Evolutionary conservation across 2,329 filamentous ascomycete species (phyloP).

Genomic region (Dactylellina sp.): DNA sequence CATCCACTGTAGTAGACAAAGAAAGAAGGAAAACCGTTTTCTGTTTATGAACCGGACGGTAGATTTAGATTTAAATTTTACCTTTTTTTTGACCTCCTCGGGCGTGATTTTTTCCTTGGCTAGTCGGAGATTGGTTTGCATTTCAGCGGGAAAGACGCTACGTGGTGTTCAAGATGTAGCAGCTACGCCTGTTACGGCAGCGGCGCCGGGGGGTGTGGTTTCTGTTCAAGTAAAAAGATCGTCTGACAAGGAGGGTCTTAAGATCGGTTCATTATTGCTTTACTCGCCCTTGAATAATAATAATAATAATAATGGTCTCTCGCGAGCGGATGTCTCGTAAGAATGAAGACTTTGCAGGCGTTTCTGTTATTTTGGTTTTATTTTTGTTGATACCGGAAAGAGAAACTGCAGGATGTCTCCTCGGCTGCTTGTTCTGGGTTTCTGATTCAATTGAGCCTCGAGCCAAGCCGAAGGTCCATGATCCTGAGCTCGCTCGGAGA

Average conservation of each 20-base stretch:
- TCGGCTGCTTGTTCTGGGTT: conserved; percentile 26
- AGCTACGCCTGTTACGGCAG: conserved; percentile 2
- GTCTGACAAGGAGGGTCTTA: conserved; percentile 40
- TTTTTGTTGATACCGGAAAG: conserved; percentile 19
- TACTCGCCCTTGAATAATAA: background rate
- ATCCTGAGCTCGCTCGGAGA: conserved; percentile 53
- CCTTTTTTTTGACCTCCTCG: background rate
- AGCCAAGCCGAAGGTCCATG: conserved; percentile 33
- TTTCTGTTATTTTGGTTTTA: background rate
- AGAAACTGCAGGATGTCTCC: conserved; percentile 26
- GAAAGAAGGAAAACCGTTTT: no score
- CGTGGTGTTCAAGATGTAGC: conserved; percentile 1
- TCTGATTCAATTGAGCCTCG: conserved; percentile 35
- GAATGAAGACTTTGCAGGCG: no score
- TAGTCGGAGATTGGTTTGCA: conserved; percentile 28
- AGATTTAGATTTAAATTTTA: no score
- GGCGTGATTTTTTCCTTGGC: no score
- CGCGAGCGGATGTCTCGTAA: conserved; percentile 25
- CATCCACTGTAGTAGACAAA: no score
- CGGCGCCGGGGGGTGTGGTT: conserved; percentile 29
- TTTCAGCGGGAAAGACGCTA: conserved; percentile 31
- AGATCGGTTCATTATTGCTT: conserved; percentile 45
- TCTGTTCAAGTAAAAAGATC: conserved; percentile 10
- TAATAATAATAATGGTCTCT: conserved; percentile 12
- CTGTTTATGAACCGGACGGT: no score